These are phyloP conservation scores for Pseudocercospora fijiensis DNA, from an alignment of 2,329 filamentous ascomycete species.

Conservation along the genomic window DNA sequence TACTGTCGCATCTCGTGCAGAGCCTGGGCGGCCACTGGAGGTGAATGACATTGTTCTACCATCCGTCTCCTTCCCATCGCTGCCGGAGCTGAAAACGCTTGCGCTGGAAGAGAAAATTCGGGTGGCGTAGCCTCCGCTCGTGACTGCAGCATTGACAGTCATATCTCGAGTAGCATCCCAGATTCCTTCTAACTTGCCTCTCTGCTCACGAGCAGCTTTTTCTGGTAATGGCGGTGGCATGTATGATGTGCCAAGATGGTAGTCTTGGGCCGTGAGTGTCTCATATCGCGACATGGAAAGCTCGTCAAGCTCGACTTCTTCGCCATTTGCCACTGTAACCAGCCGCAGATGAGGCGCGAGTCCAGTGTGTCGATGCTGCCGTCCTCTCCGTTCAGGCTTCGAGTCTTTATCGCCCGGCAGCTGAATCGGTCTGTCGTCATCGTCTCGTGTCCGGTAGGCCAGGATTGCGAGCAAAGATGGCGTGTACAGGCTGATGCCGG, in stretches of 20 bases:
- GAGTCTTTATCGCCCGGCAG: slow-evolving; percentile 41
- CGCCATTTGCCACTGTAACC: slow-evolving; percentile 79
- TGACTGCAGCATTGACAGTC: slow-evolving; percentile 15
- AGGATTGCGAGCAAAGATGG: slow-evolving; percentile 86
- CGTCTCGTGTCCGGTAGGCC: slow-evolving; percentile 78
- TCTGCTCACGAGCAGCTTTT: slow-evolving; percentile 57
- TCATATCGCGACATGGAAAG: slow-evolving; percentile 85
- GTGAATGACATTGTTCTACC: slow-evolving; percentile 33
- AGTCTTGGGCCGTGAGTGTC: slow-evolving; percentile 81
- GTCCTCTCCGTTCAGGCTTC: slow-evolving; percentile 61
- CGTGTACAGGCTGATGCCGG: slow-evolving; percentile 94
- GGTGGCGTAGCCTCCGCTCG: slow-evolving; percentile 72
- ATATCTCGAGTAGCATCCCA: slow-evolving; percentile 65
- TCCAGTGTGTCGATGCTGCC: slow-evolving; percentile 72
- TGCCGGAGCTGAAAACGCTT: slow-evolving; percentile 60
- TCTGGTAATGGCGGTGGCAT: slow-evolving; percentile 66
- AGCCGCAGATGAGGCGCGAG: slow-evolving; percentile 84
- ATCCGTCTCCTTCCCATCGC: slow-evolving; percentile 40
- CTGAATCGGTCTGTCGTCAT: slow-evolving; percentile 59
- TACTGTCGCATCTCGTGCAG: slow-evolving; percentile 33
- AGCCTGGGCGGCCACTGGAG: slow-evolving; percentile 39
- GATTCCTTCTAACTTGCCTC: slow-evolving; percentile 78
- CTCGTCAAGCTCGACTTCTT: slow-evolving; percentile 82
- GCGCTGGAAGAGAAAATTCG: slow-evolving; percentile 83
- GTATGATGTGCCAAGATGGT: slow-evolving; percentile 82